Conservation (phyloP, 2,329 filamentous ascomycete species). For the Colletotrichum australisinense region DNA sequence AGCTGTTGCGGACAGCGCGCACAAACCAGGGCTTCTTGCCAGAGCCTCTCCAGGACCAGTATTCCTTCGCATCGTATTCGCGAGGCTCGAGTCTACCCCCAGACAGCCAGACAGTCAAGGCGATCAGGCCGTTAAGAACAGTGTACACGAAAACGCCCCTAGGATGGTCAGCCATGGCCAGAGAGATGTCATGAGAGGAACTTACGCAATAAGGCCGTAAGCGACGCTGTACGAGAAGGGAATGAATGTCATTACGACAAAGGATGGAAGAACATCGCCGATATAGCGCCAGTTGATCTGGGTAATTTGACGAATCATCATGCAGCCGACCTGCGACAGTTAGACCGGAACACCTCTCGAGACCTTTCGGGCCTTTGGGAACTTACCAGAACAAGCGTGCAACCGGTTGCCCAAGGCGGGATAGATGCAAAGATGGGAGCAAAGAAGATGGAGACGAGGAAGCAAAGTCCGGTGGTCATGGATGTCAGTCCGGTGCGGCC, state of each 20-base stretch:
- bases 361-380: neutral
- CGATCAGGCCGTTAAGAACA: slow-evolving; percentile 60
- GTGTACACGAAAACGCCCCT: slow-evolving; percentile 67
- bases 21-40: slow-evolving; percentile 62
- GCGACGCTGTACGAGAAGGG: slow-evolving; percentile 84
- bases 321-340: slow-evolving; percentile 70
- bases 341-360: neutral
- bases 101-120: slow-evolving; percentile 55
- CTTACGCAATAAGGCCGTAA: slow-evolving; percentile 79
- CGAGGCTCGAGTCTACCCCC: slow-evolving; percentile 57
- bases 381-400: slow-evolving; percentile 74
- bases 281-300: slow-evolving; percentile 83
- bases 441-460: slow-evolving; percentile 79
- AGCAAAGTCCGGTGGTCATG: slow-evolving; percentile 76
- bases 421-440: slow-evolving; percentile 82
- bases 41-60: slow-evolving; percentile 64
- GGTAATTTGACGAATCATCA: slow-evolving; percentile 82
- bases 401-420: slow-evolving; percentile 82
- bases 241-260: slow-evolving; percentile 80
- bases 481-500: slow-evolving; percentile 79
- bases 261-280: slow-evolving; percentile 80
- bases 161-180: slow-evolving; percentile 3
- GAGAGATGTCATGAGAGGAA: slow-evolving; percentile 27
- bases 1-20: slow-evolving; percentile 47
- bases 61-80: slow-evolving; percentile 66